phyloP scores from a whole-genome alignment of 768 basidiomycete genomes.

The Galerina marginata region DNA sequence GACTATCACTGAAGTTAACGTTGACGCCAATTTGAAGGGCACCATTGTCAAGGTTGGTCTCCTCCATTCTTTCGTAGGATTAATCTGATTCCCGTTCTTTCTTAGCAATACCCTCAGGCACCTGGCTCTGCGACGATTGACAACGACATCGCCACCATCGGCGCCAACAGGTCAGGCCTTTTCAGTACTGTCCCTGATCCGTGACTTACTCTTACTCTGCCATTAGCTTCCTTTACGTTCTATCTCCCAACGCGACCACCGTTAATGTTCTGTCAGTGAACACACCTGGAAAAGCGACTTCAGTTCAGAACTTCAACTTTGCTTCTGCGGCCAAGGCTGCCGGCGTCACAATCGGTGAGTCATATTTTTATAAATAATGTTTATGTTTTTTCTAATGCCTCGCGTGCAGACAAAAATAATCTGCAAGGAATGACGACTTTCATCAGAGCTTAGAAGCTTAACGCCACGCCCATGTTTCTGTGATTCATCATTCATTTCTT shows the following conservation, averaged over 20 bases:
- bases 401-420: neutral
- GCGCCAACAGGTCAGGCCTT: neutral
- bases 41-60: slow-evolving; percentile 1
- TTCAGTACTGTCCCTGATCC: neutral
- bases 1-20: neutral
- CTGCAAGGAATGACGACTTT: slow-evolving; percentile 2
- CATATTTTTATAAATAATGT: neutral
- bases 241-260: neutral
- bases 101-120: neutral
- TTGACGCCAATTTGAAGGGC: neutral
- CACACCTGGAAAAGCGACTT: neutral
- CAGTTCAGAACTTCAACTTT: neutral
- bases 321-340: neutral
- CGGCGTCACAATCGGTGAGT: neutral
- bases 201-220: neutral
- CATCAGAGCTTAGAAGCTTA: neutral
- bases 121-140: neutral
- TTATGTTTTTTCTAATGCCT: neutral
- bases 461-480: neutral
- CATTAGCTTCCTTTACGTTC: neutral
- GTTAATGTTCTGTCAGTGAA: neutral
- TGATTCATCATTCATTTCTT: neutral
- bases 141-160: neutral
- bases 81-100: neutral
- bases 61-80: neutral